Evolutionary conservation across 2,329 filamentous ascomycete genomes (phyloP).

Genomic region (Ascochyta fabae): DNA sequence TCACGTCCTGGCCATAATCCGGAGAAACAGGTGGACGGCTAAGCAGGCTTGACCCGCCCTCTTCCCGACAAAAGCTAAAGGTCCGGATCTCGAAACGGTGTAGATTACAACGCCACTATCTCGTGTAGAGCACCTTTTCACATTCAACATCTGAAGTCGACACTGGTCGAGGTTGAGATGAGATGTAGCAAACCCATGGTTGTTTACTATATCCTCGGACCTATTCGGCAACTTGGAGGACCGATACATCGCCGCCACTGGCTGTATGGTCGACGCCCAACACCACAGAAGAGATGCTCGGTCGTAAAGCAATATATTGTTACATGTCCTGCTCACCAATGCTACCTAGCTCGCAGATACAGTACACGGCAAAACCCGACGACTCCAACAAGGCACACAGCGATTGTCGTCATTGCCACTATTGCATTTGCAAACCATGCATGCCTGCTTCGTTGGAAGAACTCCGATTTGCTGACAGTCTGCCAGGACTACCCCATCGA

Average conservation of each 20-base stretch:
- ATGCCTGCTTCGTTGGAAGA: not conserved
- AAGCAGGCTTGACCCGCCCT: not conserved
- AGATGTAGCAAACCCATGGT: not conserved
- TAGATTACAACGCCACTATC: not conserved
- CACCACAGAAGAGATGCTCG: not conserved
- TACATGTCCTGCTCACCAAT: not conserved
- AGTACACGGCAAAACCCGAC: conserved; percentile 1
- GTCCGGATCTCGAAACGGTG: not conserved
- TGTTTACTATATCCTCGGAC: conserved; percentile 2
- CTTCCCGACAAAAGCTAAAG: not conserved
- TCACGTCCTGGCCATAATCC: not conserved
- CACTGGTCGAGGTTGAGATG: not conserved
- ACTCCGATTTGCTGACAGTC: conserved; percentile 30
- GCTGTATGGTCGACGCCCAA: conserved; percentile 8
- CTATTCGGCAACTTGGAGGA: not conserved
- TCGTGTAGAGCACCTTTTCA: not conserved
- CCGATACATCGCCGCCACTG: not conserved
- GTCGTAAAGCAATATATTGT: not conserved
- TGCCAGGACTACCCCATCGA: conserved; percentile 73
- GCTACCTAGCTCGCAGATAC: not conserved
- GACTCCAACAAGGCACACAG: not conserved
- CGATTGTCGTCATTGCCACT: not conserved
- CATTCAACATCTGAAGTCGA: not conserved
- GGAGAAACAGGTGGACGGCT: not conserved
- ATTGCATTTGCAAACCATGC: not conserved